Conservation (phyloP, 2,329 filamentous ascomycete genomes). For the Coniochaeta prunicola region DNA sequence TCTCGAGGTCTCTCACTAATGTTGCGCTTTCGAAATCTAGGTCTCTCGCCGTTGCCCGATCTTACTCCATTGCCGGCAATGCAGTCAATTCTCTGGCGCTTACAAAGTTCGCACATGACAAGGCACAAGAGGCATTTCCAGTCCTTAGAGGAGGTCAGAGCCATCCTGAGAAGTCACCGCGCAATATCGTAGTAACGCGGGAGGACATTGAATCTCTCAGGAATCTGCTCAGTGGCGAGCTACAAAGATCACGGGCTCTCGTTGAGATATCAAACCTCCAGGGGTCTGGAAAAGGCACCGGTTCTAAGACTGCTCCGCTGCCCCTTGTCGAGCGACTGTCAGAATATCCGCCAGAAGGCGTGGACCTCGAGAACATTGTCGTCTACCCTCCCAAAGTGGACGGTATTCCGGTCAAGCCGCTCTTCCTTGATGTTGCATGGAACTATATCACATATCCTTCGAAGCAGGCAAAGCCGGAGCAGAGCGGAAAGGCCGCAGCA, state of each 20-base stretch:
- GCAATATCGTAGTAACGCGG: constrained; percentile 60
- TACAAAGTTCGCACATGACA: constrained; percentile 62
- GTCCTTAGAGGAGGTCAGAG: constrained; percentile 33
- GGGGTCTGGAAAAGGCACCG: constrained; percentile 34
- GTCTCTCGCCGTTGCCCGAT: constrained; percentile 77
- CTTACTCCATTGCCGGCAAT: constrained; percentile 67
- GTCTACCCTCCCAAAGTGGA: constrained; percentile 79
- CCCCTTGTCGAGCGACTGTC: constrained; percentile 70
- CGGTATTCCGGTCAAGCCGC: constrained; percentile 82
- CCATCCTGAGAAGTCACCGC: constrained; percentile 37
- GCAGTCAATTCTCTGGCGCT: constrained; percentile 79
- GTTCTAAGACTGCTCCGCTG: constrained; percentile 33
- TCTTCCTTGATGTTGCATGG: constrained; percentile 95
- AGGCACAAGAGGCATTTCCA: constrained; percentile 45
- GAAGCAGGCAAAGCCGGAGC: constrained; percentile 26
- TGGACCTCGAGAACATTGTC: constrained; percentile 75
- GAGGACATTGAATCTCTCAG: constrained; percentile 52
- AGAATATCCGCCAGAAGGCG: constrained; percentile 63
- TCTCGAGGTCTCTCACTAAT: background rate
- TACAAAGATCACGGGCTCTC: constrained; percentile 76
- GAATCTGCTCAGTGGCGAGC: constrained; percentile 58
- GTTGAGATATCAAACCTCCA: constrained; percentile 70
- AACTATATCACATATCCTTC: constrained; percentile 93
- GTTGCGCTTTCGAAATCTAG: constrained; percentile 27
- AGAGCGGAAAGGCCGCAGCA: constrained; percentile 4